Evolutionary conservation across 768 basidiomycete species (phyloP).

Genomic region (Lepiota venenata): DNA sequence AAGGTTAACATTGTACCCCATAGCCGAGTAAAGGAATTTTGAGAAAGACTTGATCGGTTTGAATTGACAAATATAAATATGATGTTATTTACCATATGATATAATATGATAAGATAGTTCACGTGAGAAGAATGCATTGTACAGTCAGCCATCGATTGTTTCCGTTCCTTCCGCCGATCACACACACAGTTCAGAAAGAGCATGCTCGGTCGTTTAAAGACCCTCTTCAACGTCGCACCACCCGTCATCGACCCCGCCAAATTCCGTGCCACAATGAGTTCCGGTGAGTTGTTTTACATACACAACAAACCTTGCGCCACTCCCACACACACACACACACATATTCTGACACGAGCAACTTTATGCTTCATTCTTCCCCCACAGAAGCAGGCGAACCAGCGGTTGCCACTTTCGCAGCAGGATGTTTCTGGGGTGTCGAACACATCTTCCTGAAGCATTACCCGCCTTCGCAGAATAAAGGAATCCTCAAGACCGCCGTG

Average conservation of each 20-base stretch:
- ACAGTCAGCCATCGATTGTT: conserved; percentile 1
- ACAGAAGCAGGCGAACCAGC: conserved; percentile 19
- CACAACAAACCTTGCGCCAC: too few relatives aligned
- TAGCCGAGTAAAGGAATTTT: too few relatives aligned
- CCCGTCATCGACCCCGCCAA: conserved; percentile 31
- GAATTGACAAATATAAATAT: too few relatives aligned
- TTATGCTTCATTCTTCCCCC: conserved; percentile 16
- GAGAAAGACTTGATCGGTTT: too few relatives aligned
- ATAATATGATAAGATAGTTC: too few relatives aligned
- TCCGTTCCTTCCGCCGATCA: neutral
- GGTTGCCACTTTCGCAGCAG: conserved; percentile 49
- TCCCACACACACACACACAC: too few relatives aligned
- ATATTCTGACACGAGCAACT: too few relatives aligned
- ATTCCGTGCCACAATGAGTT: conserved; percentile 39
- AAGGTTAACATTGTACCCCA: too few relatives aligned
- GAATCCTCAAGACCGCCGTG: conserved; percentile 70
- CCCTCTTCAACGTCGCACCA: conserved; percentile 11
- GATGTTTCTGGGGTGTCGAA: conserved; percentile 87
- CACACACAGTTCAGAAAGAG: conserved; percentile 2
- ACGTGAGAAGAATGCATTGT: too few relatives aligned
- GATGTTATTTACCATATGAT: too few relatives aligned
- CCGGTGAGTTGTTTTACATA: conserved; percentile 25
- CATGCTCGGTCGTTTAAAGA: conserved; percentile 17
- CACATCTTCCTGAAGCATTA: conserved; percentile 83
- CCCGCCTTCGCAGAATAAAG: conserved; percentile 66